phyloP scores from a whole-genome alignment of 1,139 yeast species.

The Scheffersomyces quercinus region DNA sequence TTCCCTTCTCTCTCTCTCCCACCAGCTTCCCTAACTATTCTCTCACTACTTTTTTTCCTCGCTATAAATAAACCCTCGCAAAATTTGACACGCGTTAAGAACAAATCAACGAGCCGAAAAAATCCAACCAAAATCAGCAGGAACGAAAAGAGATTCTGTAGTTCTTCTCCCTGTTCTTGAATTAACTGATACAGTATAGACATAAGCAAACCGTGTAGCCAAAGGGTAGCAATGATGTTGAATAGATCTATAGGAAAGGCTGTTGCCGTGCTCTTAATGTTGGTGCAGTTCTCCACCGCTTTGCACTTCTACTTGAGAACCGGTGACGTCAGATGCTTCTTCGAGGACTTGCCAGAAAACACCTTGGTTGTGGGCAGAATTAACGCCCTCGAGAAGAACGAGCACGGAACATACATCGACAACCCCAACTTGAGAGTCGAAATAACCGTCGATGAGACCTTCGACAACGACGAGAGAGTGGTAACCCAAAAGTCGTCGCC shows the following conservation, averaged over 20 bases:
- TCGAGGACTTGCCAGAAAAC: conserved; percentile 43
- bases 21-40: too few species aligned
- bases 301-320: conserved; percentile 49
- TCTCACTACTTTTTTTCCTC: too few species aligned
- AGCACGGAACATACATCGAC: conserved; percentile 30
- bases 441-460: conserved; percentile 48
- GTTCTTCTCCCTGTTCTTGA: too few species aligned
- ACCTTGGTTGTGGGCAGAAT: conserved; percentile 48
- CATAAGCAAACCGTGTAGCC: too few species aligned
- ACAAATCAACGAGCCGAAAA: too few species aligned
- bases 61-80: too few species aligned
- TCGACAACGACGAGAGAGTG: conserved; percentile 48
- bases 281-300: conserved; percentile 21
- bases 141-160: too few species aligned
- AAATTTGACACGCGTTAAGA: too few species aligned
- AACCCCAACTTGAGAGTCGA: conserved; percentile 35
- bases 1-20: too few species aligned
- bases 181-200: too few species aligned
- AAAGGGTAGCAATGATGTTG: neutral
- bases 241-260: neutral
- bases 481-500: conserved; percentile 41
- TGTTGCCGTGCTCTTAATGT: conserved; percentile 12
- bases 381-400: conserved; percentile 42
- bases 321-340: conserved; percentile 48
- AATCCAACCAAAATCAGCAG: too few species aligned